A percentile compares a stretch with the other conserved stretches of the same genome.
phyloP scores from a whole-genome alignment of 1,284 basidiomycete genomes.

The Coniferiporia weirii region DNA sequence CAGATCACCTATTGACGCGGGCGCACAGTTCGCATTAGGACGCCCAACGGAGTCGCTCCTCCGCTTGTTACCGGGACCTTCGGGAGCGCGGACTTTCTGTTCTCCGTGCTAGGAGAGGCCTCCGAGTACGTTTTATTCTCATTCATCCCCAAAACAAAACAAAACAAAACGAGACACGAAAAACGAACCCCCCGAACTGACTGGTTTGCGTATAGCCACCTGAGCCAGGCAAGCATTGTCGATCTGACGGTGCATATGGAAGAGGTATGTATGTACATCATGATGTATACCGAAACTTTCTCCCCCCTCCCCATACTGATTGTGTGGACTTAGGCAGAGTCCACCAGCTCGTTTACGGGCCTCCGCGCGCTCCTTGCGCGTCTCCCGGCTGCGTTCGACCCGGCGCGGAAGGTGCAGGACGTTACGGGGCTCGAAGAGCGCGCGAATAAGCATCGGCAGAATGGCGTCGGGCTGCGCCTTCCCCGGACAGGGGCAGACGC shows the following conservation, averaged over 20 bases:
- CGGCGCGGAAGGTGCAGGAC: neutral
- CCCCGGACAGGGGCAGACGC: slow-evolving; percentile 28
- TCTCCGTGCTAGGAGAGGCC: slow-evolving; percentile 31
- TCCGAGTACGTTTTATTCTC: slow-evolving; percentile 25
- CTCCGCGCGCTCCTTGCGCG: slow-evolving; percentile 5
- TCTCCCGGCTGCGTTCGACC: slow-evolving; percentile 3
- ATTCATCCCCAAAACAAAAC: neutral
- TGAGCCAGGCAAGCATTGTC: slow-evolving; percentile 43
- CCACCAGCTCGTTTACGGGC: neutral
- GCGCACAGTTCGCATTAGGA: slow-evolving; percentile 30
- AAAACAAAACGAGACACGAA: no score
- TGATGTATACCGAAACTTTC: no score
- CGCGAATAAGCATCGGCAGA: slow-evolving; percentile 1
- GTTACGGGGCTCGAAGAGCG: slow-evolving; percentile 1
- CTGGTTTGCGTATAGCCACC: slow-evolving; percentile 13
- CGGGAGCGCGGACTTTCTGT: slow-evolving; percentile 48
- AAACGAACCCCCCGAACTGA: no score
- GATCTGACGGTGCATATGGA: slow-evolving; percentile 48
- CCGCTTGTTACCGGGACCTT: slow-evolving; percentile 55
- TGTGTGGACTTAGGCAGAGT: neutral
- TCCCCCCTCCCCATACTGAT: no score
- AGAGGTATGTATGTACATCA: slow-evolving; percentile 27
- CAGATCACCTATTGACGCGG: neutral
- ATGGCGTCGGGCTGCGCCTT: slow-evolving; percentile 9
- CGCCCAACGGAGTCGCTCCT: slow-evolving; percentile 43